Conservation (phyloP, 2,329 filamentous ascomycete genomes). For the Periconia macrospinosa region DNA sequence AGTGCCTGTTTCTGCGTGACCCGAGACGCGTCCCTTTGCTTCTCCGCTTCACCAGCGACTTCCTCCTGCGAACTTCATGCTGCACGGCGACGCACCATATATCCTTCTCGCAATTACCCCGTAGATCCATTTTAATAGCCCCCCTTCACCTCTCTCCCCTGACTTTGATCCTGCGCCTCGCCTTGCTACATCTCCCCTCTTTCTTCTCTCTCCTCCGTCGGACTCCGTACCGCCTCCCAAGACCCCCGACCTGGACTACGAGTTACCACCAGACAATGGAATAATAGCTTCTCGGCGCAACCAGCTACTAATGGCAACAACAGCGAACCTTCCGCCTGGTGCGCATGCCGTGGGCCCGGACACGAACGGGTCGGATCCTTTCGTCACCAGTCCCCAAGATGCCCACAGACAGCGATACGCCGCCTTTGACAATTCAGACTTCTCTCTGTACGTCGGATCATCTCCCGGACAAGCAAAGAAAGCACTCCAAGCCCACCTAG, state of each 20-base stretch:
- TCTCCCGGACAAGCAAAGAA: slow-evolving; percentile 87
- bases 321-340: slow-evolving; percentile 45
- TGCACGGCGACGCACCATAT: background rate
- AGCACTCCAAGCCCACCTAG: slow-evolving; percentile 85
- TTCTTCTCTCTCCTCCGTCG: slow-evolving; percentile 1
- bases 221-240: background rate
- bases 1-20: slow-evolving; percentile 21
- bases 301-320: slow-evolving; percentile 44
- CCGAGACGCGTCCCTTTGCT: slow-evolving; percentile 27
- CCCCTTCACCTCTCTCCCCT: background rate
- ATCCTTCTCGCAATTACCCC: background rate
- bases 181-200: background rate
- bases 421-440: slow-evolving; percentile 77
- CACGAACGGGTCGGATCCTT: slow-evolving; percentile 48
- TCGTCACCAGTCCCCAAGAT: slow-evolving; percentile 42
- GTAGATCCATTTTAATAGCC: background rate
- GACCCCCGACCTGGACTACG: slow-evolving; percentile 2
- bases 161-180: background rate
- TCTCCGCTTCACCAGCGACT: slow-evolving; percentile 19
- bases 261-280: slow-evolving; percentile 27
- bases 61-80: slow-evolving; percentile 5
- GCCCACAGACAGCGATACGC: slow-evolving; percentile 70
- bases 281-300: slow-evolving; percentile 18
- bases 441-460: slow-evolving; percentile 72
- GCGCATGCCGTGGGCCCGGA: slow-evolving; percentile 42